Conservation (phyloP, 2,329 filamentous ascomycete species). For the Cladophialophora exuberans region DNA sequence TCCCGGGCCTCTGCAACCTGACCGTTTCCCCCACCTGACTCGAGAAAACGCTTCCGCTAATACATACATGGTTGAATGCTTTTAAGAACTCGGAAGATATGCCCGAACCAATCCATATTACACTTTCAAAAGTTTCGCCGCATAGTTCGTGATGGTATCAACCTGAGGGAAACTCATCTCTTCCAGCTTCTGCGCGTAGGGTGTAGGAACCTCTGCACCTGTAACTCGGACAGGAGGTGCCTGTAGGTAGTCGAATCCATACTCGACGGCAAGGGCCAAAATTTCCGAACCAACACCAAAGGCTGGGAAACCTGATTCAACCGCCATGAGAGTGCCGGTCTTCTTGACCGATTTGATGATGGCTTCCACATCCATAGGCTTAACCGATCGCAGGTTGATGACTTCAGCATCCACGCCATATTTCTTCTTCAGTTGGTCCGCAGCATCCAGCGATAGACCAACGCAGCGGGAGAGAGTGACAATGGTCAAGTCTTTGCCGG, state of each 20-base stretch:
- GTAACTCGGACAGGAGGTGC: slow-evolving; percentile 92
- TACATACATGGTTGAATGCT: slow-evolving; percentile 27
- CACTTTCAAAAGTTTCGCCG: slow-evolving; percentile 83
- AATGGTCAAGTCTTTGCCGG: slow-evolving; percentile 93
- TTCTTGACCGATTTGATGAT: slow-evolving; percentile 99
- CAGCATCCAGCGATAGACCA: slow-evolving; percentile 84
- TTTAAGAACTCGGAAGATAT: slow-evolving; percentile 11
- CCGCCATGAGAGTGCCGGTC: slow-evolving; percentile 85
- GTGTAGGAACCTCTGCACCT: slow-evolving; percentile 95
- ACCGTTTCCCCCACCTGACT: slow-evolving; percentile 4
- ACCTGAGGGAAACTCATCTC: slow-evolving; percentile 94
- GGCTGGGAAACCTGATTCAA: slow-evolving; percentile 95
- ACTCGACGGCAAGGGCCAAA: slow-evolving; percentile 93
- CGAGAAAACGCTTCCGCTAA: slow-evolving; percentile 29
- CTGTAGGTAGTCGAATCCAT: slow-evolving; percentile 96
- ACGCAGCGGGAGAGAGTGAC: slow-evolving; percentile 94
- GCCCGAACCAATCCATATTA: slow-evolving; percentile 47
- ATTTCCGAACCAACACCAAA: slow-evolving; percentile 94
- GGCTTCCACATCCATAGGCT: slow-evolving; percentile 91
- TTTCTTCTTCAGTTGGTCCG: slow-evolving; percentile 90
- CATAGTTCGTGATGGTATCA: slow-evolving; percentile 81
- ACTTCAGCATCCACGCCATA: slow-evolving; percentile 96
- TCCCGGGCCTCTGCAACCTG: too few relatives aligned
- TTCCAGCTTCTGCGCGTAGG: slow-evolving; percentile 91
- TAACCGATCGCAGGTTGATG: slow-evolving; percentile 96